Conservation (phyloP, 1,284 basidiomycete species). For the Fomes fomentarius region DNA sequence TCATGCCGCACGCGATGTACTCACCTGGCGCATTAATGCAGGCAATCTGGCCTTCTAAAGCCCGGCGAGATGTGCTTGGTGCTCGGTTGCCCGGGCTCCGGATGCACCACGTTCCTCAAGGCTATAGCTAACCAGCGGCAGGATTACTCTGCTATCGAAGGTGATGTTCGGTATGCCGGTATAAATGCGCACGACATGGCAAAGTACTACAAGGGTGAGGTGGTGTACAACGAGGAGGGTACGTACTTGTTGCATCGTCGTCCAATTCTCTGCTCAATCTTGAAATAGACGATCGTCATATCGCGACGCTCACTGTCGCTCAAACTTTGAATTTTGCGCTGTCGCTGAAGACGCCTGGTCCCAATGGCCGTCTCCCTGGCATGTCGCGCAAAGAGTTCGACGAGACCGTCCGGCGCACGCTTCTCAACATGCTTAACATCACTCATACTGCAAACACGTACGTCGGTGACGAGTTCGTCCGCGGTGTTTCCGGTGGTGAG, state of each 20-base stretch:
- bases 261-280: background rate
- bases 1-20: background rate
- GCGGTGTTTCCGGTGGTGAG: conserved; percentile 88
- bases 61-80: conserved; percentile 66
- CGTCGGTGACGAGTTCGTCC: conserved; percentile 84
- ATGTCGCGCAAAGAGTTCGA: conserved; percentile 64
- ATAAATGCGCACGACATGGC: conserved; percentile 69
- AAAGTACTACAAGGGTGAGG: conserved; percentile 79
- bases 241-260: background rate
- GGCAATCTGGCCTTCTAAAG: conserved; percentile 76
- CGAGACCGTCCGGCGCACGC: conserved; percentile 56
- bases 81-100: conserved; percentile 83
- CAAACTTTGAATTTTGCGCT: conserved; percentile 73
- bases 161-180: conserved; percentile 77
- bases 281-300: conserved; percentile 69
- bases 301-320: conserved; percentile 76
- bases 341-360: conserved; percentile 68
- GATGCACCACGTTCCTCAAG: conserved; percentile 82
- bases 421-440: conserved; percentile 83
- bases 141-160: conserved; percentile 61
- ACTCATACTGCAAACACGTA: conserved; percentile 75
- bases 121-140: conserved; percentile 72
- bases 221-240: conserved; percentile 84
- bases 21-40: conserved; percentile 34
- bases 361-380: conserved; percentile 71